Base-by-base conservation (phyloP, 148 eudicot species). In the Nyssa sinensis region DNA sequence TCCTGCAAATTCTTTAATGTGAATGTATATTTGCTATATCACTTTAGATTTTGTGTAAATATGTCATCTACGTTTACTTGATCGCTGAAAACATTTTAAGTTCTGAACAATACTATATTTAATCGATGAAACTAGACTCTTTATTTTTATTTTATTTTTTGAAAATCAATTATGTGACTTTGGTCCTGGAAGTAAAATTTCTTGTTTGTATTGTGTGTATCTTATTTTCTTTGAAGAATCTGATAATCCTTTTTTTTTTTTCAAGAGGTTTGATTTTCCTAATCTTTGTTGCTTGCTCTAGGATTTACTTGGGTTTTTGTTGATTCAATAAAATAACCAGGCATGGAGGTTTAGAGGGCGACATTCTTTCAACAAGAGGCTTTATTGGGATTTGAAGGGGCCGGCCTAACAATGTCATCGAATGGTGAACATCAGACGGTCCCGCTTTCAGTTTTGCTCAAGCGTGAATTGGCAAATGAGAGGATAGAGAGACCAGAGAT, bases 401-500 rank as follows among this genome's bases (percentile, higher is more conserved):
- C 59, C 25, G 74, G n/a, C n/a, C n/a, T n/a, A 79, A 75, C 73
- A 79, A 92, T 93, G 96, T 83, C 91, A 85, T 83, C 98, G n/a
- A 88, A 79, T 83, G 84, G 89, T 75, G 99, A 90, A 33, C 97
- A 90, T 86, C 98, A 89, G 27, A 88, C 91, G 33, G 86, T 96
- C 68, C 91, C 99, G 21, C 88, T 96, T 71, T 91, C 97, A 16
- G 93, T 91, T 71, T 85, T 96, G 76, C 80, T 96, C 58, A 90
- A 91, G 69, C 88, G 98, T 2, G 99, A 96, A 67, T 78, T 89
- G 74, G 89, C 88, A n/a, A 91, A 84, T 66, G 99, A 96, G 87
- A 93, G 85, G 79, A 77, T 87, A 31, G 99, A 96, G 41, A 89
- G 81, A 73, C 94, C 98, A 0, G 97, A 89, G 70, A 76, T 89